phyloP scores from a whole-genome alignment of 2,329 filamentous ascomycete genomes.

The Aureobasidium sp. region DNA sequence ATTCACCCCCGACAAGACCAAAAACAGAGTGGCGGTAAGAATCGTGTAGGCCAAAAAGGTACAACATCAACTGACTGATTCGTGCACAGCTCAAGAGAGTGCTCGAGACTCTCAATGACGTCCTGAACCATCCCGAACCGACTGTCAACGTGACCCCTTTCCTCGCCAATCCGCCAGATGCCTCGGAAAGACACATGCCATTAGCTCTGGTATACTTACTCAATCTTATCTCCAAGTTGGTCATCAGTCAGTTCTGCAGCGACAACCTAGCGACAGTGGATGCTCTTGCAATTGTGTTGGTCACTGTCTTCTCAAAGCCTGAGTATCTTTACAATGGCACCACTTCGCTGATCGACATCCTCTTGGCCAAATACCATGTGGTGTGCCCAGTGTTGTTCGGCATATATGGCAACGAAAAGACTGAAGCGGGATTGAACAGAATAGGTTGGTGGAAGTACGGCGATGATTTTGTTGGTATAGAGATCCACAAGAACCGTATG shows the following conservation, averaged over 20 bases:
- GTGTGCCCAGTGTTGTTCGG: conserved; percentile 83
- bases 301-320: conserved; percentile 64
- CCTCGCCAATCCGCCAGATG: conserved; percentile 36
- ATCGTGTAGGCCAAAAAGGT: not conserved
- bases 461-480: conserved; percentile 53
- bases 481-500: conserved; percentile 76
- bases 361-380: conserved; percentile 78
- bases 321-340: conserved; percentile 54
- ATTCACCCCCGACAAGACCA: conserved; percentile 57
- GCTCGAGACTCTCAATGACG: conserved; percentile 43
- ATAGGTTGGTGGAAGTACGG: conserved; percentile 63
- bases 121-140: conserved; percentile 20
- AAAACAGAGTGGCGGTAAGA: conserved; percentile 52
- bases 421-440: conserved; percentile 56
- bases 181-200: conserved; percentile 46
- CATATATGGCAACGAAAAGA: conserved; percentile 68
- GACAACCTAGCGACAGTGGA: conserved; percentile 51
- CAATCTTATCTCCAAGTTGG: conserved; percentile 66
- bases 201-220: conserved; percentile 66
- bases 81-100: conserved; percentile 43
- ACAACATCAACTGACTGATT: not conserved
- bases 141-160: conserved; percentile 27
- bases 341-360: conserved; percentile 63
- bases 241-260: conserved; percentile 54
- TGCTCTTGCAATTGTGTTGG: conserved; percentile 69